Base-by-base conservation (phyloP, 257 asterid species). In the Verbena officinalis region DNA sequence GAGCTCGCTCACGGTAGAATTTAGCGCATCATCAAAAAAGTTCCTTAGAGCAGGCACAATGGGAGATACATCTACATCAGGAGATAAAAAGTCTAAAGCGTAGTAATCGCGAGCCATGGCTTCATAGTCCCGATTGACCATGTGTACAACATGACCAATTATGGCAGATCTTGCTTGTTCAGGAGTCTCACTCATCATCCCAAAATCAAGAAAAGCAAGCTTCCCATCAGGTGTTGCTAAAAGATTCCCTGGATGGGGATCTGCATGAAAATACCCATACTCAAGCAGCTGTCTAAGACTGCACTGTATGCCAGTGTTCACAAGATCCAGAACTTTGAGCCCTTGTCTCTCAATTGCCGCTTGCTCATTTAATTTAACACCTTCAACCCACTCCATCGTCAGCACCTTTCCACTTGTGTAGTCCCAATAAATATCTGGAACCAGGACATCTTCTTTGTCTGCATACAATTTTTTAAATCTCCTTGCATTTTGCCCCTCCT, bases 41-140 rank as follows among this genome's bases (percentile, higher is more conserved):
- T 69, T 59, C 68, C 83, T 82, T 27, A 94, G 71, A 70, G 97
- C 97, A 14, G 97, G 97, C 43, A 94, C 93, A 74, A 94, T 90
- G 56, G 99, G 99, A 71, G 97, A 57, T 68, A 90, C 97, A 77
- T 94, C 97, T 3, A 90, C 90, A 68, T 90, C 95, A 39, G 96
- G 96, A 74, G 96, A 72, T 73, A 94, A 82, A 67, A 94, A 90
- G 70, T 94, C 97, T 39, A 90, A 81, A 23, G 91, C 95, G 76
- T 90, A 94, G 77, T 94, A 94, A 86, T 94, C 99, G 62, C 95
- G 99, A 60, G 99, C 99, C 99, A 94, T 94, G 65, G 99, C 99
- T 79, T 94, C 99, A 56, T 94, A 94, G 72, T 90, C 99, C 62
- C 97, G 92, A 76, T 94, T 94, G 75, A 94, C 99, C 88, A 94